A percentile compares a stretch with the other conserved stretches of the same genome.
Conservation (phyloP, 2,329 filamentous ascomycete species). For the Remersonia thermophila region DNA sequence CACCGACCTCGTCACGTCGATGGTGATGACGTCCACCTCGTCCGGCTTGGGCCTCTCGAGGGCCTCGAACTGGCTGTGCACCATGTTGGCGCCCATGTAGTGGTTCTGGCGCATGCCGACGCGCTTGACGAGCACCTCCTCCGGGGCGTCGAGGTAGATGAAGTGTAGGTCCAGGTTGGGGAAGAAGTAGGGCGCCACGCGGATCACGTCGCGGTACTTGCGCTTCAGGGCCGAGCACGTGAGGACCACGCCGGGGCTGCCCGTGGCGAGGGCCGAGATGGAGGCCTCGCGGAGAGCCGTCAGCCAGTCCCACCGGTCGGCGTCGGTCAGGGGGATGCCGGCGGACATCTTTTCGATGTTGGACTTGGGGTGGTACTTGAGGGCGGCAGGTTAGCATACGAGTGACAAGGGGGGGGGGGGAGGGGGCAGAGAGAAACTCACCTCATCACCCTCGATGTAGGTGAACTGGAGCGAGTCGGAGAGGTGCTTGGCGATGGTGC, state of each 20-base stretch:
- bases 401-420: not conserved
- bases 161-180: conserved; percentile 74
- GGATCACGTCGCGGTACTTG: conserved; percentile 89
- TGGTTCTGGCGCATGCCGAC: conserved; percentile 67
- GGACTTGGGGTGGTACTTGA: conserved; percentile 58
- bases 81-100: conserved; percentile 95
- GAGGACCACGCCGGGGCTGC: conserved; percentile 68
- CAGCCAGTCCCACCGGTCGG: conserved; percentile 97
- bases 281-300: conserved; percentile 61
- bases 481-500: conserved; percentile 56
- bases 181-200: conserved; percentile 65
- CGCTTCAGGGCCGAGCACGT: conserved; percentile 94
- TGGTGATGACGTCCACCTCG: conserved; percentile 58
- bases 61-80: conserved; percentile 77
- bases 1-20: conserved; percentile 52
- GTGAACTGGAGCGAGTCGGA: conserved; percentile 50
- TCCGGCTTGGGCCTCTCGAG: conserved; percentile 69
- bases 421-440: conserved; percentile 29
- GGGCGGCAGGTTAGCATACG: not conserved
- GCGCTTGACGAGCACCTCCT: conserved; percentile 62
- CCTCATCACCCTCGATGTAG: conserved; percentile 68
- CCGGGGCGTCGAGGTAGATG: conserved; percentile 72
- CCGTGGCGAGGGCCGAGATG: conserved; percentile 40
- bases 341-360: conserved; percentile 87
- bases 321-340: conserved; percentile 76